A percentile compares a stretch with the other conserved stretches of the same genome.
Evolutionary conservation across 345 rosid genomes (phyloP).

Genomic region (Microthlaspi erraticum): DNA sequence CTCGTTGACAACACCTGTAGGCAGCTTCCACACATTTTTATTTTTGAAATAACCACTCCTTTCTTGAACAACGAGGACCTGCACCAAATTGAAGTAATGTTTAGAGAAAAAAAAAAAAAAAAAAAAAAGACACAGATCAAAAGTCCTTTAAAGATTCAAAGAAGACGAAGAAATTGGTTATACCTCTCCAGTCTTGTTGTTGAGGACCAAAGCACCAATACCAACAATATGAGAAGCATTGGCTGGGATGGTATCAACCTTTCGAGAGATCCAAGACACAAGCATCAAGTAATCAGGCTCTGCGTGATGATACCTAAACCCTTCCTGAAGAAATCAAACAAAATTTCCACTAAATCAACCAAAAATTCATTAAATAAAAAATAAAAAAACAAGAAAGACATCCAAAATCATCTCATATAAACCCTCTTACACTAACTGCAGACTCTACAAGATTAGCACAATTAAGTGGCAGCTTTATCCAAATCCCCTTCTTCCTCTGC

Average conservation of each 20-base stretch:
- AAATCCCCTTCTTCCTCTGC: slow-evolving; percentile 75
- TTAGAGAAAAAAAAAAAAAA: too few species aligned
- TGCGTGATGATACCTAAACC: slow-evolving; percentile 72
- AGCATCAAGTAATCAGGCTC: slow-evolving; percentile 82
- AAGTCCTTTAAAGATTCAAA: slow-evolving; percentile 5
- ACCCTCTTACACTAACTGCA: slow-evolving; percentile 38
- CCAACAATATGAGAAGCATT: slow-evolving; percentile 85
- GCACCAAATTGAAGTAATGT: slow-evolving; percentile 1
- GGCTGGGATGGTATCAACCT: slow-evolving; percentile 54
- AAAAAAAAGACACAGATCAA: too few species aligned
- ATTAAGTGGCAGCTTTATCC: slow-evolving; percentile 70
- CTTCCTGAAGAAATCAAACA: slow-evolving; percentile 56
- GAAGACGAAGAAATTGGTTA: background rate
- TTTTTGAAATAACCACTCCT: slow-evolving; percentile 59
- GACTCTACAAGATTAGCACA: slow-evolving; percentile 59
- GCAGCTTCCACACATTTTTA: slow-evolving; percentile 75
- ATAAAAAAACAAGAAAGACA: background rate
- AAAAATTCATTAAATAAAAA: slow-evolving; percentile 1
- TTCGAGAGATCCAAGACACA: slow-evolving; percentile 62
- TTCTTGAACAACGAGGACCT: slow-evolving; percentile 92
- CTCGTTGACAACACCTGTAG: slow-evolving; percentile 77
- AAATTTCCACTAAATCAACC: too few species aligned
- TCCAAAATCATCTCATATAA: background rate
- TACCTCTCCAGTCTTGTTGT: slow-evolving; percentile 61
- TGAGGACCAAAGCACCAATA: slow-evolving; percentile 70